Conservation (phyloP, 768 basidiomycete genomes). For the Xerocomellus intermedius region DNA sequence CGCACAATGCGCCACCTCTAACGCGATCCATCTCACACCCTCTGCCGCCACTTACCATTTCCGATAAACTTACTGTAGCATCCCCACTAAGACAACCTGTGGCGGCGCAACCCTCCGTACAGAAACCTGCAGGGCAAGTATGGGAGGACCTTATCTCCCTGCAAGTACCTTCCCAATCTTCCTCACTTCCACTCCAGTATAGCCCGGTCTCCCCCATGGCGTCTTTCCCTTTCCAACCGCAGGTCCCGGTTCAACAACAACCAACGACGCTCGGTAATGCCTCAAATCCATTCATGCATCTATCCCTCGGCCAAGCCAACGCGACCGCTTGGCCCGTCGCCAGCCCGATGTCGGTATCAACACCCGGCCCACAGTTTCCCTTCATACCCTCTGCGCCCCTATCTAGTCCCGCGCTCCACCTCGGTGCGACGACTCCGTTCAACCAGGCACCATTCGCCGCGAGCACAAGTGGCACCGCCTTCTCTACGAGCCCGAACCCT, state of each 20-base stretch:
- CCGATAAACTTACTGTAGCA: conserved; percentile 15
- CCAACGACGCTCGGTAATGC: neutral
- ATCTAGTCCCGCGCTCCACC: conserved; percentile 14
- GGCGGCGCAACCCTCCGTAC: conserved; percentile 10
- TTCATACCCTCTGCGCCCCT: conserved; percentile 3
- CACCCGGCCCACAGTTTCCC: neutral
- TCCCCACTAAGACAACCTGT: conserved; percentile 5
- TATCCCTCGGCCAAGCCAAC: conserved; percentile 9
- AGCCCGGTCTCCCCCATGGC: neutral
- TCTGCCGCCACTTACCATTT: conserved; percentile 10
- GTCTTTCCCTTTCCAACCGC: conserved; percentile 18
- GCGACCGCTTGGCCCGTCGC: neutral
- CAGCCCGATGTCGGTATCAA: conserved; percentile 9
- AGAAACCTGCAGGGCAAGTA: conserved; percentile 36
- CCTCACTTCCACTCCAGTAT: conserved; percentile 50
- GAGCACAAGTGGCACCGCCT: neutral
- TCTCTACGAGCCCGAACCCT: conserved; percentile 10
- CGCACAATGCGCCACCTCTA: conserved; percentile 16
- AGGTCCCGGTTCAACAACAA: conserved; percentile 9
- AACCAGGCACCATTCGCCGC: conserved; percentile 4
- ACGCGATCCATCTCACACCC: conserved; percentile 39
- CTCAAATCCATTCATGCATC: conserved; percentile 23
- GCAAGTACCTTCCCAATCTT: conserved; percentile 36
- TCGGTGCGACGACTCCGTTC: conserved; percentile 20
- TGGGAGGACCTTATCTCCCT: conserved; percentile 59